Evolutionary conservation across 768 basidiomycete genomes (phyloP), one percentile per base, ranked within the genome.

Genomic region (Trametes elegans): DNA sequence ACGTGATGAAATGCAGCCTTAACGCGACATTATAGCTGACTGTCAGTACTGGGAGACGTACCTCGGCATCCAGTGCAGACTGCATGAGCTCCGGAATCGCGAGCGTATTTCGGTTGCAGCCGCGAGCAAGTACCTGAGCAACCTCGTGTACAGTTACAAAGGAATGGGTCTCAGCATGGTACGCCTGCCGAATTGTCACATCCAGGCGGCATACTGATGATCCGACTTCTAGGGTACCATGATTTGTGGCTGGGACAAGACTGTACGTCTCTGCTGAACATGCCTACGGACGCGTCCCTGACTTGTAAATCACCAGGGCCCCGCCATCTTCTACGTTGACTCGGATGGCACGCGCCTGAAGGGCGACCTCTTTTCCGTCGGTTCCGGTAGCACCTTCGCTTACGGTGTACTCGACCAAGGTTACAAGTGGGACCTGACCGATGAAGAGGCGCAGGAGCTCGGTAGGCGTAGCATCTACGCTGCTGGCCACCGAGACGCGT

Each of bases 241-340:
- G 97, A 95, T 99, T 53, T 98, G 95, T 65, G 97, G 97, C 24
- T 98, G 95, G 94, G 97, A 99, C 74, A 98, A 98, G 77, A 98
- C 95, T 11, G 90, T 89, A 57, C 64, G 87, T 73, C 14, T 9
- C 18, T 24, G 3, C 27, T 16, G 9, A 2, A 31, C 27, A n/a
- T 19, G 13, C 23, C 10, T 14, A 2, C 14, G 23, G 35, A 24
- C 52, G 16, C 49, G 10, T 16, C 3, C 16, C 29, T 32, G 14
- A 32, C 2, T 32, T 7, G 14, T 14, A 1, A 6, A 45, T 29
- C 21, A 14, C 13, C 66, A 91, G 85, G 97, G 95, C 1, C 94
- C 95, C 18, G 84, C 92, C 19, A 77, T 99, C 24, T 98, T 94
- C 76, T 98, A 98, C 69, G 97, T 99, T 47, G 97, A 99, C 72